Base-by-base conservation (phyloP, 768 basidiomycete genomes). In the Sutorius australiensis region DNA sequence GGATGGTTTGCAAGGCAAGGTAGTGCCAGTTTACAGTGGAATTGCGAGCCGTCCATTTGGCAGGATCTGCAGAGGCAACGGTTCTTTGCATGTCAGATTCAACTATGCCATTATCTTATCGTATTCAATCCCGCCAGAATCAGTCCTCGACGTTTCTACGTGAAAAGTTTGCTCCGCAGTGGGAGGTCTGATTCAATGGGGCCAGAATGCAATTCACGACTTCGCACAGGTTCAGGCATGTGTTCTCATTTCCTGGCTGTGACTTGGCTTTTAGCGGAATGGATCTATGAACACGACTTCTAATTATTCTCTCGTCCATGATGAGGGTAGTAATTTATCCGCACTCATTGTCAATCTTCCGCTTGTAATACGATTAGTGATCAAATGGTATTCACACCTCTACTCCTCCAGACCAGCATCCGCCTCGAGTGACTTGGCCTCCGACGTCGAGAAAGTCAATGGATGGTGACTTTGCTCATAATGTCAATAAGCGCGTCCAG, bases 401-500 rank as follows among this genome's bases (percentile, higher is more conserved):
- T 44, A 27, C 30, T 28, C 46, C 43, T 39, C 39, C 40, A 40
- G 51, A 40, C 30, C 34, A 47, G 43, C 32, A 49, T 46, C 44
- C 42, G 19, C 31, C 21, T n/a, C 28, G 39, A 48, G 37, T 46
- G 12, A 40, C 43, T 41, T 34, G 39, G 32, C 38, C 30, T 34
- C n/a, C 21, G 32, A 14, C 19, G 39, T 24, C n/a, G 24, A 57
- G 36, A 43, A 44, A 54, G 46, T 73, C 55, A 75, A 42, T 63
- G 60, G 52, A 83, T 74, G n/a, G 67, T 65, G 48, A 87, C 82
- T 67, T 90, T 89, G 72, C 73, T 76, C 64, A 93, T 64, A 53
- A 85, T 69, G 55, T 86, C 81, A 12, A 82, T 82, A 12, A 93
- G 81, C 19, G 79, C 79, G 63, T 83, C 80, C 31, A 80, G 74